Base-by-base conservation (phyloP, 2,329 filamentous ascomycete genomes). In the Aspergillus novofumigatus region DNA sequence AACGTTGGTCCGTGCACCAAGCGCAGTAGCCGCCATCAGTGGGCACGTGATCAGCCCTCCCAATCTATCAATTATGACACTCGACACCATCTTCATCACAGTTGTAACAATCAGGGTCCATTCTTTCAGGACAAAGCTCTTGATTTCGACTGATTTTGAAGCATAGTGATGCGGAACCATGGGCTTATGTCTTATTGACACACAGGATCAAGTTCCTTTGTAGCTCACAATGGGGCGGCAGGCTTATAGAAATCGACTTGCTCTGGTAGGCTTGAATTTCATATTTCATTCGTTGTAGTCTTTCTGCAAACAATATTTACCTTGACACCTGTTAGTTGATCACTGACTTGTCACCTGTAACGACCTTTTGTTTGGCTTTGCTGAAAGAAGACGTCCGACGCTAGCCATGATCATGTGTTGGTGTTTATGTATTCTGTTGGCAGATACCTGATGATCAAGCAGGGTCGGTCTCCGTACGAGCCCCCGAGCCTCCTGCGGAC, bases 401-500 rank as follows among this genome's bases (percentile, higher is more conserved):
- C 23, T 47, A 21, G 9, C 21, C 25, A 14, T 47, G 8, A 23
- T 14, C 21, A 25, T 47, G 44, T 3, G 21, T 17, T 47, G 4
- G 21, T 23, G 10, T 25, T 20, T 44, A 55, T 17, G 26, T 9
- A 32, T 54, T 20, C 17, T 49, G 35, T 28, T 51, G 25, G 35
- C 38, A 38, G 32, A 26, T 50, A 59, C 59, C 64, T 72, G 49
- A 74, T 62, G 20, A 32, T 51, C 51, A 53, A 41, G 28, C 58
- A 79, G 77, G 77, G 77, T 49, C 74, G 77, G 51, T 79, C 77
- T 23, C 76, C 77, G 20, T 79, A 77, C 59, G 75, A 78, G 62
- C 63, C 70, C 75, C 75, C 5, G 75, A 77, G 55, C 60, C 53
- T 23, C 57, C 65, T 51, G 54, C 60, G 10, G 60, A 53, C 21